Percentiles rank a stretch among this genome's conserved stretches.
Conservation (phyloP, 2,329 filamentous ascomycete species). For the Scleromitrula shiraiana region DNA sequence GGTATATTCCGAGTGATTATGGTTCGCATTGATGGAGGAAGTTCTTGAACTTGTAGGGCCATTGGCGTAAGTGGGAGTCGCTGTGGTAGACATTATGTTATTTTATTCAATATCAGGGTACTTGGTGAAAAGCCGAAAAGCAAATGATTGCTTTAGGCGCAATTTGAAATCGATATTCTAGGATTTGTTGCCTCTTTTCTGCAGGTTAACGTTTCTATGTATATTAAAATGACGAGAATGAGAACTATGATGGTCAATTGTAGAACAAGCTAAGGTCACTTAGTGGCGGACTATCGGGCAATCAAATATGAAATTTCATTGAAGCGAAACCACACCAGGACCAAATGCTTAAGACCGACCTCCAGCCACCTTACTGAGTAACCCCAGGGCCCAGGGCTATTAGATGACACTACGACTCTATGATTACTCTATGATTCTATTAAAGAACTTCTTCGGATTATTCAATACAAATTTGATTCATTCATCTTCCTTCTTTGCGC, state of each 20-base stretch:
- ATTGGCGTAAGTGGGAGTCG: conserved; percentile 33
- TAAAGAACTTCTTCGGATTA: no score
- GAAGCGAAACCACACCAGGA: no score
- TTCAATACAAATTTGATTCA: conserved; percentile 1
- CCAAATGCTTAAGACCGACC: no score
- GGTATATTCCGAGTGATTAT: conserved; percentile 23
- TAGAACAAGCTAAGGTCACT: conserved; percentile 6
- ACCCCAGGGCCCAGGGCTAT: no score
- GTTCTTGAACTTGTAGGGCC: conserved; percentile 26
- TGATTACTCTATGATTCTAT: no score
- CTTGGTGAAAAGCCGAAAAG: not conserved
- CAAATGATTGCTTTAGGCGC: conserved; percentile 5
- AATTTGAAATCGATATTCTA: conserved; percentile 5
- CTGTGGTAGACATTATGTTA: conserved; percentile 28
- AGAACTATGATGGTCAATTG: conserved; percentile 10
- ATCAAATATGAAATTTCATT: conserved; percentile 8
- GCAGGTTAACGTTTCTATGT: conserved; percentile 6
- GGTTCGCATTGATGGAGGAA: conserved; percentile 22
- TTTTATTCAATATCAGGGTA: conserved; percentile 5
- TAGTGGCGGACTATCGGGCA: conserved; percentile 7
- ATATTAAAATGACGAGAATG: no score
- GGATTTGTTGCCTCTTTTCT: conserved; percentile 3
- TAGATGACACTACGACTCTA: no score
- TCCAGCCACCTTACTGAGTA: no score
- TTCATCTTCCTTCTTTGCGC: not conserved